Base-by-base conservation (phyloP, 352 stramenopile species). In the Elongisporangium undulatum region DNA sequence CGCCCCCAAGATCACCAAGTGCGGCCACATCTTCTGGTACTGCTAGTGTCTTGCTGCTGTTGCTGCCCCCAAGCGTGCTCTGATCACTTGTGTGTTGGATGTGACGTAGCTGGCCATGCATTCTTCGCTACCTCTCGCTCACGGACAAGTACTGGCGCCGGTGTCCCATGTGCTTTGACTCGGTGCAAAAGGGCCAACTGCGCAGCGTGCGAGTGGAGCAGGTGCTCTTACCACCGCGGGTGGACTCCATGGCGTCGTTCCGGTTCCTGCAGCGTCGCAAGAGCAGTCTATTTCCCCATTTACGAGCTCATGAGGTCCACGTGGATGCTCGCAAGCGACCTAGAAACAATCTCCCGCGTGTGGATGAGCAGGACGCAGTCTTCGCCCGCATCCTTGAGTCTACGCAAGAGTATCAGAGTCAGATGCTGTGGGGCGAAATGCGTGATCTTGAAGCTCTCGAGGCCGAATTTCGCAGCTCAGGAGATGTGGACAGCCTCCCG, bases 111-210 rank as follows among this genome's bases (percentile, higher is more conserved):
- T 94, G 85, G 85, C 76, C 80, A 24, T 94, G 85, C 50, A 94
- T 94, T 54, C 59, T 94, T 10, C 81, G 80, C 16, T 94, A 94
- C 54, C 48, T 94, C 52, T 94, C 85, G 3, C 66, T 94, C 67
- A 88, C 73, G 45, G 85, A 94, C 56, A 94, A 94, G 64, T 94
- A 94, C 69, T 94, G 85, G 85, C 78, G 82, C 26, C 83, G 85
- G 39, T 94, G 85, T 53, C 85, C 85, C 7, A 94, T 94, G 85
- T 94, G 85, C 61, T 94, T 94, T 57, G 85, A 94, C 56, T 87
- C 82, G 19, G 81, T 93, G 51, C 83, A 94, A 65, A 94, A 92
- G 63, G 80, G 69, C 1, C 83, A 94, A 24, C 49, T 94, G 50
- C 81, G 83, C 45, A 93, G 82, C 63, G 83, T 92, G 12, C 70